These are phyloP conservation scores for Mycena venus DNA, from an alignment of 768 basidiomycete genomes.

Conservation along the genomic window DNA sequence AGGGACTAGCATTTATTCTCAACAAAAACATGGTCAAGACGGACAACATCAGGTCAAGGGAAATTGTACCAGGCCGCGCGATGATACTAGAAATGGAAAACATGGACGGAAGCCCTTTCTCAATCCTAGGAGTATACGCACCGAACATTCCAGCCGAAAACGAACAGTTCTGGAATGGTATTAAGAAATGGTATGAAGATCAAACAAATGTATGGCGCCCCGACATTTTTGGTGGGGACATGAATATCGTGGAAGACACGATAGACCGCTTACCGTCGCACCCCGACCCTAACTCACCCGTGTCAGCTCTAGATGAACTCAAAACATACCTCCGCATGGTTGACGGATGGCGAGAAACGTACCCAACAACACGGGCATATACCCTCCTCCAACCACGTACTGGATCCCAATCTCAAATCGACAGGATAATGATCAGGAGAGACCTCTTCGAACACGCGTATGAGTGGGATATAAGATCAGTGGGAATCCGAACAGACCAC, in stretches of 20 bases:
- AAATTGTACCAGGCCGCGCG: constrained; percentile 9
- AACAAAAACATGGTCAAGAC: constrained; percentile 44
- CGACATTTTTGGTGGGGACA: constrained; percentile 56
- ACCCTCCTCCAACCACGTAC: constrained; percentile 40
- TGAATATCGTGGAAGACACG: constrained; percentile 55
- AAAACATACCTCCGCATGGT: constrained; percentile 34
- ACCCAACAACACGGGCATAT: constrained; percentile 37
- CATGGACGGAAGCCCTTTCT: constrained; percentile 35
- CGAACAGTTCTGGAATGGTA: constrained; percentile 43
- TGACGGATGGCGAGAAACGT: constrained; percentile 49
- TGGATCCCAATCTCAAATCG: constrained; percentile 44
- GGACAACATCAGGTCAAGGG: neutral
- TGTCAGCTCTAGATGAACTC: constrained; percentile 35
- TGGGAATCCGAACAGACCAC: constrained; percentile 48
- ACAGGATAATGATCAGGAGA: constrained; percentile 51
- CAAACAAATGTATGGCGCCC: constrained; percentile 27
- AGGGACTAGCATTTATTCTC: constrained; percentile 50
- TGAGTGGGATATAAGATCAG: constrained; percentile 42
- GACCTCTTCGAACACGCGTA: constrained; percentile 7
- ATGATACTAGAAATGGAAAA: constrained; percentile 26
- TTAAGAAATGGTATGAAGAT: constrained; percentile 21
- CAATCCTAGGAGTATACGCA: constrained; percentile 50
- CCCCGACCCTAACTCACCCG: constrained; percentile 30
- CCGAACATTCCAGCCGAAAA: constrained; percentile 47
- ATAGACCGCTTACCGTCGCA: constrained; percentile 50